Evolutionary conservation across 2,329 filamentous ascomycete species (phyloP).

Genomic region (Acephala macrosclerotiorum): DNA sequence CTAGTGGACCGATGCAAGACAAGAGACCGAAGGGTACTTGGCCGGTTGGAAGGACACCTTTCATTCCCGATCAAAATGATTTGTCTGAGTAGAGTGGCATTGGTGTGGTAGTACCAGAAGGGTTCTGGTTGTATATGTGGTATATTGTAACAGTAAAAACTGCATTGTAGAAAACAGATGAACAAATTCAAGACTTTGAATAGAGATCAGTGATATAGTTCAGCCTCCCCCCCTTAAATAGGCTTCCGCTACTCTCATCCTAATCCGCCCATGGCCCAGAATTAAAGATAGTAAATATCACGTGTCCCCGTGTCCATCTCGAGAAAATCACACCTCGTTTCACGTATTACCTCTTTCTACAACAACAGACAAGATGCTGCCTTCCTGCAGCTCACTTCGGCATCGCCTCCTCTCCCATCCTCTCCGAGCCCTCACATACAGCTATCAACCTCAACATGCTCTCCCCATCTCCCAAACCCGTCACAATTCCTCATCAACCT

Average conservation of each 20-base stretch:
- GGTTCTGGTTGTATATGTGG: conserved; percentile 9
- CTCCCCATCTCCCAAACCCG: conserved; percentile 5
- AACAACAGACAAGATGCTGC: conserved; percentile 16
- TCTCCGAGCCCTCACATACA: conserved; percentile 6
- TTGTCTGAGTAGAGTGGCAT: neutral
- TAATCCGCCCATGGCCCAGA: too few species aligned
- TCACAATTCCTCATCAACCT: conserved; percentile 10
- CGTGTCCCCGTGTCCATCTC: conserved; percentile 33
- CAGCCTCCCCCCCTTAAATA: neutral
- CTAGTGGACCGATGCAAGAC: conserved; percentile 39
- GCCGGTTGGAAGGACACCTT: neutral
- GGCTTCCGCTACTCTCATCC: too few species aligned
- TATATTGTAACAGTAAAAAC: conserved; percentile 15
- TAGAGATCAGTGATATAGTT: neutral
- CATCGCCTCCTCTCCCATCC: conserved; percentile 16
- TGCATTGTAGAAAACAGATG: conserved; percentile 11
- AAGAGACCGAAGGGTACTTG: conserved; percentile 9
- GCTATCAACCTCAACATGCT: neutral
- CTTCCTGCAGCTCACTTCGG: conserved; percentile 9
- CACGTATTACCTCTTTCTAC: neutral
- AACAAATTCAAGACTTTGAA: neutral
- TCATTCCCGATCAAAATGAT: neutral
- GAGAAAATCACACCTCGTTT: conserved; percentile 16
- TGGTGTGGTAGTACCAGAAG: neutral
- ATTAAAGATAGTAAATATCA: conserved; percentile 24